Evolutionary conservation across 257 asterid genomes (phyloP).

Genomic region (Solanum sejunctum): DNA sequence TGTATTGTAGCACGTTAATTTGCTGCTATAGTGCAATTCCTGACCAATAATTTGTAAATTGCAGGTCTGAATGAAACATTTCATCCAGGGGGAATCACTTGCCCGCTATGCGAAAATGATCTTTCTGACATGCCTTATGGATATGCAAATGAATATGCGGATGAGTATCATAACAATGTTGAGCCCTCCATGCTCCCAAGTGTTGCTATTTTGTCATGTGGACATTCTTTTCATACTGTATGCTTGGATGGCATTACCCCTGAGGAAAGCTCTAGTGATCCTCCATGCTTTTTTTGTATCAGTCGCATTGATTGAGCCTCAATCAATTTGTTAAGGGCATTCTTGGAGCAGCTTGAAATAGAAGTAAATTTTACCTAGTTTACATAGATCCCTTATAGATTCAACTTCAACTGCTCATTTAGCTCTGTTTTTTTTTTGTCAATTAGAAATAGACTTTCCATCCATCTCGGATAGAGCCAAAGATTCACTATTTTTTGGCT

Average conservation of each 20-base stretch:
- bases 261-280: slow-evolving; percentile 4
- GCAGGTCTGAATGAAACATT: neutral
- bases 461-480: too few species aligned
- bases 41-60: neutral
- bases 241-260: slow-evolving; percentile 7
- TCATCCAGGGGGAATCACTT: neutral
- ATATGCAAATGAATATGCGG: neutral
- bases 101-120: slow-evolving; percentile 1
- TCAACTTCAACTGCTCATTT: neutral
- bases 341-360: neutral
- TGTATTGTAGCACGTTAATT: neutral
- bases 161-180: neutral
- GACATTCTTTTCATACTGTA: slow-evolving; percentile 12
- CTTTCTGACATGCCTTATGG: neutral
- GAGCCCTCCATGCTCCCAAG: neutral
- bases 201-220: slow-evolving; percentile 14
- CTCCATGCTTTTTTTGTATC: slow-evolving; percentile 11
- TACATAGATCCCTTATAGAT: neutral
- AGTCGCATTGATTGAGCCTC: slow-evolving; percentile 1
- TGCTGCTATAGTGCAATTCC: neutral
- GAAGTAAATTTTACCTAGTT: neutral
- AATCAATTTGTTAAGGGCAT: neutral
- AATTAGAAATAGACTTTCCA: neutral
- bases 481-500: too few species aligned
- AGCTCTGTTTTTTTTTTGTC: neutral